A percentile compares a stretch with the other conserved stretches of the same genome.
Evolutionary conservation across 257 asterid species (phyloP).

Genomic region (Salvia hispanica): DNA sequence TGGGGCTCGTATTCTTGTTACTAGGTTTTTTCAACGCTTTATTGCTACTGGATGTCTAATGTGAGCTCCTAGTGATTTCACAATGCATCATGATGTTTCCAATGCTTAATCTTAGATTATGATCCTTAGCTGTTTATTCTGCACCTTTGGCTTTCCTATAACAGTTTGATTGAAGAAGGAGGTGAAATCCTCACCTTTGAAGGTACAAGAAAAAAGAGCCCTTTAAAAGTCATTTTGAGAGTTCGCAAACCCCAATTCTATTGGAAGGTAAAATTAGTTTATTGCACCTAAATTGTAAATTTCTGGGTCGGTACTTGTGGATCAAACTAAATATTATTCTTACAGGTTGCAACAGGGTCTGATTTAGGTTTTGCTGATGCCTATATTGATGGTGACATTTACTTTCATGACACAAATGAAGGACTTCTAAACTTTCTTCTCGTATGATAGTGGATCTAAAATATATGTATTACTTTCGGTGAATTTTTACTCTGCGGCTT

Average conservation of each 20-base stretch:
- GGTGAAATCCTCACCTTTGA: conserved; percentile 64
- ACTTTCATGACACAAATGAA: conserved; percentile 55
- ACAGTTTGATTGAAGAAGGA: conserved; percentile 76
- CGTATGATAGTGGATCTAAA: conserved; percentile 43
- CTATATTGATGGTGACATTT: conserved; percentile 69
- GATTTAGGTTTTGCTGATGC: conserved; percentile 88
- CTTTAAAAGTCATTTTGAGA: conserved; percentile 58
- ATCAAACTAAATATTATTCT: background rate
- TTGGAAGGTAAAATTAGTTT: conserved; percentile 61
- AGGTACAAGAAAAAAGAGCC: conserved; percentile 42
- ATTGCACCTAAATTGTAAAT: background rate
- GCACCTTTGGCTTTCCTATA: background rate
- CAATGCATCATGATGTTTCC: no score
- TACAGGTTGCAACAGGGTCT: conserved; percentile 65
- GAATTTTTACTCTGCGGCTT: background rate
- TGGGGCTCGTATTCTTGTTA: conserved; percentile 65
- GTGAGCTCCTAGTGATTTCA: conserved; percentile 43
- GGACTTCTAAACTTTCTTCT: conserved; percentile 68
- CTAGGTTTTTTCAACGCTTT: conserved; percentile 51
- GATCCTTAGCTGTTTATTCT: background rate
- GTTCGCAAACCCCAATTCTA: conserved; percentile 73
- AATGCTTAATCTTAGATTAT: no score
- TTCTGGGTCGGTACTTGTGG: no score
- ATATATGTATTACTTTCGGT: background rate
- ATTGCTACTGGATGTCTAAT: conserved; percentile 59